Conservation (phyloP, 805 yeast species). For the Wickerhamomyces canadensis region DNA sequence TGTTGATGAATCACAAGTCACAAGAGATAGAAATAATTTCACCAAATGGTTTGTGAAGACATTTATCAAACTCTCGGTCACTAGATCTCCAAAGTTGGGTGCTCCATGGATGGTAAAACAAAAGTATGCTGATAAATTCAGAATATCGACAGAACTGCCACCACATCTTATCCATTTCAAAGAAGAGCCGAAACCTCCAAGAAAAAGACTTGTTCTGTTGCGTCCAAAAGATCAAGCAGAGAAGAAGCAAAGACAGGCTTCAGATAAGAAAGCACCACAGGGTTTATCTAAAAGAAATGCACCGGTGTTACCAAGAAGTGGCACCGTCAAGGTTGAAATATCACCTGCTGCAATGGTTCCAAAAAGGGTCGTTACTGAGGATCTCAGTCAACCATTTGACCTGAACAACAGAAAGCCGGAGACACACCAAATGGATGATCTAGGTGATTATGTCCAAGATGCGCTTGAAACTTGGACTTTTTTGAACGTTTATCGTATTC, state of each 20-base stretch:
- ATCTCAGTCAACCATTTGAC: slow-evolving; percentile 16
- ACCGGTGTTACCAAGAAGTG: slow-evolving; percentile 3
- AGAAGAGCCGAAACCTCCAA: slow-evolving; percentile 10
- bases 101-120: slow-evolving; percentile 94
- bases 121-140: slow-evolving; percentile 63
- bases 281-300: not conserved
- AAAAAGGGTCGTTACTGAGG: slow-evolving; percentile 18
- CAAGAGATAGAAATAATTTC: slow-evolving; percentile 80
- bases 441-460: slow-evolving; percentile 25
- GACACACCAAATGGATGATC: slow-evolving; percentile 13
- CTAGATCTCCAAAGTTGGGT: slow-evolving; percentile 74
- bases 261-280: not conserved
- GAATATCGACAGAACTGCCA: slow-evolving; percentile 59
- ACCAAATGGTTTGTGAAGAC: slow-evolving; percentile 91
- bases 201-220: slow-evolving; percentile 1
- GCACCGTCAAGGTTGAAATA: slow-evolving; percentile 3
- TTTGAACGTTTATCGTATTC: slow-evolving; percentile 60
- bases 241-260: slow-evolving; percentile 6
- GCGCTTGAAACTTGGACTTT: slow-evolving; percentile 73
- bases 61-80: slow-evolving; percentile 64
- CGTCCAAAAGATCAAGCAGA: slow-evolving; percentile 13
- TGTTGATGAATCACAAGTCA: slow-evolving; percentile 66
- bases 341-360: slow-evolving; percentile 11
- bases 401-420: slow-evolving; percentile 13
- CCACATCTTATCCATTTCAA: slow-evolving; percentile 36